phyloP scores from a whole-genome alignment of 495 filamentous ascomycete genomes.

The Talaromyces ruber region DNA sequence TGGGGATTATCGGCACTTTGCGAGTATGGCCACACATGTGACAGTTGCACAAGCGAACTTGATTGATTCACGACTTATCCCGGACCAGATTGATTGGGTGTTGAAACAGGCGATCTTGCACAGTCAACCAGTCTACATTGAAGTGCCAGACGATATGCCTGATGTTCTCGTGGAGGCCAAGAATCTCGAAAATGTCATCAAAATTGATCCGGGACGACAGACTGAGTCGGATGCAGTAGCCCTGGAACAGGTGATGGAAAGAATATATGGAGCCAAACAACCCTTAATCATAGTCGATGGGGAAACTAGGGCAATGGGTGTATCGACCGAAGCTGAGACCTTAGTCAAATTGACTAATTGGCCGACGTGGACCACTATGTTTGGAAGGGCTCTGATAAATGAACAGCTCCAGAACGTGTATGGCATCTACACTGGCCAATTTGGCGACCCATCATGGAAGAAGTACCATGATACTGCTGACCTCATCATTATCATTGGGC shows the following conservation, averaged over 20 bases:
- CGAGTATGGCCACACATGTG: neutral
- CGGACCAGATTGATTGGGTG: constrained; percentile 29
- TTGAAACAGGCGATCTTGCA: constrained; percentile 28
- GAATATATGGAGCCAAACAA: constrained; percentile 21
- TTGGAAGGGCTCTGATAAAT: constrained; percentile 30
- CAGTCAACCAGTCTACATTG: constrained; percentile 35
- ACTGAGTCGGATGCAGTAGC: neutral
- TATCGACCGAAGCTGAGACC: constrained; percentile 18
- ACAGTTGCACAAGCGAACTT: constrained; percentile 27
- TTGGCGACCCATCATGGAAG: constrained; percentile 14
- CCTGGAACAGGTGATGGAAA: constrained; percentile 16
- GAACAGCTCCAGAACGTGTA: constrained; percentile 26
- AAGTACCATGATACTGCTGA: constrained; percentile 24
- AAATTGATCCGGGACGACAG: neutral
- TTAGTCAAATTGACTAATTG: constrained; percentile 19
- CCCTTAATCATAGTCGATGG: constrained; percentile 32
- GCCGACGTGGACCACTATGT: constrained; percentile 25
- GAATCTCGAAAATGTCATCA: constrained; percentile 8
- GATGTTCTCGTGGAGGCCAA: constrained; percentile 17
- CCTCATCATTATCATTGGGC: constrained; percentile 24
- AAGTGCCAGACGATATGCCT: constrained; percentile 36
- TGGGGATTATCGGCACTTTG: constrained; percentile 30
- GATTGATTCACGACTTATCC: constrained; percentile 21
- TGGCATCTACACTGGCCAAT: constrained; percentile 24
- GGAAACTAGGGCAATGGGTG: constrained; percentile 15